Evolutionary conservation across 768 basidiomycete species (phyloP), one percentile per base, ranked within the genome.

Genomic region (Zangia roseola): DNA sequence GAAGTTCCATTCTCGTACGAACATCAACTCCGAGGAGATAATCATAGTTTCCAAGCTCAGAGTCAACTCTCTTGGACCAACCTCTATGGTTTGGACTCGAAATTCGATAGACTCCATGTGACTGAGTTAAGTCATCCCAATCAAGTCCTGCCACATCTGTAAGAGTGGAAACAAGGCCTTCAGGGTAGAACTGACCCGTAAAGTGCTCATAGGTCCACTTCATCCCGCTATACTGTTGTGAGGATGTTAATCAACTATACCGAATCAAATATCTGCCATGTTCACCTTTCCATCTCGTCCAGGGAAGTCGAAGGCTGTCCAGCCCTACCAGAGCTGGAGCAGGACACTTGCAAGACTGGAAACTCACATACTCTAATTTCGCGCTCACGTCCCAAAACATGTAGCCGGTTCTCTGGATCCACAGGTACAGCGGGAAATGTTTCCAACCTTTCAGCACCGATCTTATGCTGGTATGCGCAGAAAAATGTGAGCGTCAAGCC

Each of bases 231-330:
- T 91, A 87, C 89, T 91, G 55, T 19, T 14, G 35, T 48, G 25
- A 24, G 7, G 40, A 19, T 20, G 20, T 25, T 12, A 50, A 46
- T 50, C 36, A 20, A 28, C 10, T 7, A 28, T 39, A 35, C 42
- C 10, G 28, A 39, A 24, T 30, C 9, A 58, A 63, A 51, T 5
- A 35, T 54, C 55, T 45, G 10, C 30, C 45, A 61, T 55, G 36
- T 31, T 50, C 61, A 90, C 89, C 72, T 89, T 85, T 31, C 79
- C 78, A 16, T 74, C 78, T 67, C 94, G 74, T 35, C 84, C 88
- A n/a, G 81, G 73, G 63, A 91, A 95, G 53, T 88, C 82, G 64
- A 89, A 97, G 0, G 75, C 81, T n/a, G 91, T 91, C 89, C 90
- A 91, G 1, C 79, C 87, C 90, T 91, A 39, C 8, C 13, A 49